These are phyloP conservation scores for Mrakia frigida DNA, from an alignment of 768 basidiomycete species.

Conservation along the genomic window DNA sequence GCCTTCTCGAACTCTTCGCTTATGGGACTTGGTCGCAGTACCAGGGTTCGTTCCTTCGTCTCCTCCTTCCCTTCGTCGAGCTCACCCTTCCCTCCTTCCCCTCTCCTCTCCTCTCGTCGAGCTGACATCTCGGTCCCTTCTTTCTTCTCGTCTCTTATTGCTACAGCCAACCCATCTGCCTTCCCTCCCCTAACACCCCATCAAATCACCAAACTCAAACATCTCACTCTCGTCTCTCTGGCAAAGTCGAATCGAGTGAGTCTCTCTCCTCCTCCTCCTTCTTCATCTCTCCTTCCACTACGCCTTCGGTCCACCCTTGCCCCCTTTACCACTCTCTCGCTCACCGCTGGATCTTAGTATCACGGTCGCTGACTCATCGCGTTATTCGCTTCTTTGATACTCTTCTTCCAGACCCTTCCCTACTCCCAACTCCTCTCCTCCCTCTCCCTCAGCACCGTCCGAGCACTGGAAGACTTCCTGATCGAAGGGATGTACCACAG, in stretches of 20 bases:
- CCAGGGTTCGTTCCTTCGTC: constrained; percentile 52
- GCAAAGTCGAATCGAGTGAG: constrained; percentile 70
- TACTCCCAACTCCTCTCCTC: constrained; percentile 66
- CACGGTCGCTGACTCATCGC: background rate
- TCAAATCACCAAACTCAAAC: constrained; percentile 83
- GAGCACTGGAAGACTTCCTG: constrained; percentile 91
- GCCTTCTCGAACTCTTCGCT: constrained; percentile 77
- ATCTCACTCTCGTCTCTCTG: constrained; percentile 82
- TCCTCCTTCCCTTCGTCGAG: background rate
- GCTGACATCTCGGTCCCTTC: background rate
- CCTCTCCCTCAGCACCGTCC: constrained; percentile 70
- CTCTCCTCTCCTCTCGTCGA: background rate
- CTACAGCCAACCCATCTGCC: constrained; percentile 58
- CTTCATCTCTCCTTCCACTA: background rate
- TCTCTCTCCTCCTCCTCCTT: constrained; percentile 19
- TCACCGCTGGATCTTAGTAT: background rate
- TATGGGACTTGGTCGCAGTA: constrained; percentile 85
- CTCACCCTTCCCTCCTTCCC: background rate
- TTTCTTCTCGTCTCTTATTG: constrained; percentile 20
- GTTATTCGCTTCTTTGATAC: background rate
- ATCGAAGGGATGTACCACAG: constrained; percentile 95
- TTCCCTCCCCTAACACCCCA: constrained; percentile 65
- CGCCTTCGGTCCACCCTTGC: too few relatives aligned
- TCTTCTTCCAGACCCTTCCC: constrained; percentile 50
- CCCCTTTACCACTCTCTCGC: background rate